A percentile compares a stretch with the other conserved stretches of the same genome.
Conservation (phyloP, 1,284 basidiomycete genomes). For the Phellopilus nigrolimitatus region DNA sequence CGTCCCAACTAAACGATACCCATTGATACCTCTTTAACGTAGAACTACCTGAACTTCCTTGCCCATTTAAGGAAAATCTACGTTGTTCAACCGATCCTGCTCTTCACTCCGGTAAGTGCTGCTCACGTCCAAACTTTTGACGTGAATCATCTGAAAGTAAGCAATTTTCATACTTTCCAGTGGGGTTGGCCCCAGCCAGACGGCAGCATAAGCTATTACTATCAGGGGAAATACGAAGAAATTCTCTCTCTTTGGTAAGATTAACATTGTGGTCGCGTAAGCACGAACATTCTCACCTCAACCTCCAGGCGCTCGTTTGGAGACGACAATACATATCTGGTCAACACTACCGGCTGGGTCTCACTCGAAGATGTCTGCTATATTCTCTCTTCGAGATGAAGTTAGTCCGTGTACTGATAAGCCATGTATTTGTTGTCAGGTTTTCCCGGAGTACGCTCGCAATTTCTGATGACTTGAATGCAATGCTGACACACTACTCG, state of each 20-base stretch:
- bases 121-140: slow-evolving; percentile 4
- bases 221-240: slow-evolving; percentile 40
- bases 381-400: neutral
- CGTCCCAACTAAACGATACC: neutral
- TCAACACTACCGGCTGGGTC: slow-evolving; percentile 57
- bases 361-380: slow-evolving; percentile 38
- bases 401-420: neutral
- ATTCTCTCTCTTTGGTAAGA: slow-evolving; percentile 31
- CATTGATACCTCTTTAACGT: neutral
- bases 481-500: neutral
- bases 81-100: slow-evolving; percentile 43
- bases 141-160: neutral
- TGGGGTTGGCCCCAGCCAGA: slow-evolving; percentile 56
- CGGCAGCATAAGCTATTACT: slow-evolving; percentile 44
- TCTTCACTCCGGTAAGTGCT: slow-evolving; percentile 46
- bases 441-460: slow-evolving; percentile 44
- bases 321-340: slow-evolving; percentile 47
- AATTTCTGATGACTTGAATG: neutral
- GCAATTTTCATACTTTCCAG: slow-evolving; percentile 25
- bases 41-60: slow-evolving; percentile 38
- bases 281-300: neutral
- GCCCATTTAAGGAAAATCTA: slow-evolving; percentile 41
- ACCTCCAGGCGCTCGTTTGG: slow-evolving; percentile 33
- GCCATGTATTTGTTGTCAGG: slow-evolving; percentile 9
- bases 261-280: neutral